Evolutionary conservation across 2,329 filamentous ascomycete genomes (phyloP).

Genomic region (Ophiostoma pallidulum): DNA sequence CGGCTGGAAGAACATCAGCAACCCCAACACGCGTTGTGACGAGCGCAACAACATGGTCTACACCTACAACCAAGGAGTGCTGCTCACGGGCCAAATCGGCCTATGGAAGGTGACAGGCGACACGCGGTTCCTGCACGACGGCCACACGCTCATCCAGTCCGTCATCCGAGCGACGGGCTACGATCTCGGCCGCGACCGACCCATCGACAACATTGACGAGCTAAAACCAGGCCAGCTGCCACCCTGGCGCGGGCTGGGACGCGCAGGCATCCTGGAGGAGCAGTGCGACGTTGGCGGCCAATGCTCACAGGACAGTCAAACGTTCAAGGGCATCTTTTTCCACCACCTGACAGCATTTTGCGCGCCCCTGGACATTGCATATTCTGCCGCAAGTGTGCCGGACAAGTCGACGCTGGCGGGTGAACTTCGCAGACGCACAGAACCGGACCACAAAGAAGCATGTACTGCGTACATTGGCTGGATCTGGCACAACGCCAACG

Average conservation of each 20-base stretch:
- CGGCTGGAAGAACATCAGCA: conserved; percentile 48
- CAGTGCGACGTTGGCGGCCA: conserved; percentile 63
- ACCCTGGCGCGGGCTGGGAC: conserved; percentile 65
- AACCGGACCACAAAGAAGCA: conserved; percentile 39
- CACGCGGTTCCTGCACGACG: conserved; percentile 63
- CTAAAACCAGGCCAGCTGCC: conserved; percentile 32
- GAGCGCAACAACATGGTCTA: conserved; percentile 80
- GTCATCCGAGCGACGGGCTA: conserved; percentile 76
- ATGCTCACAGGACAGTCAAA: conserved; percentile 78
- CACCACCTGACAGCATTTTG: conserved; percentile 80
- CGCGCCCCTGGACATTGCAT: conserved; percentile 42
- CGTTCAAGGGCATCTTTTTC: conserved; percentile 93
- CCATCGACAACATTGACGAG: conserved; percentile 31
- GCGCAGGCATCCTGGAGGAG: conserved; percentile 75
- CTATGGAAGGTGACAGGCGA: conserved; percentile 72
- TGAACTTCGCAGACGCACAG: conserved; percentile 1
- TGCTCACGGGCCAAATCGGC: conserved; percentile 71
- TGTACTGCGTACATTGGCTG: conserved; percentile 63
- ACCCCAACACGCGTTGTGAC: conserved; percentile 66
- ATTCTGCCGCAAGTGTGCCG: not conserved
- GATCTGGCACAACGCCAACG: conserved; percentile 68
- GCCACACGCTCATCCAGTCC: conserved; percentile 63
- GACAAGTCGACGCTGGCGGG: not conserved
- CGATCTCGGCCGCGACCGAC: conserved; percentile 35
- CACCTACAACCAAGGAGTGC: conserved; percentile 90